Conservation (phyloP, 2,329 filamentous ascomycete genomes). For the Verticillium klebahnii region DNA sequence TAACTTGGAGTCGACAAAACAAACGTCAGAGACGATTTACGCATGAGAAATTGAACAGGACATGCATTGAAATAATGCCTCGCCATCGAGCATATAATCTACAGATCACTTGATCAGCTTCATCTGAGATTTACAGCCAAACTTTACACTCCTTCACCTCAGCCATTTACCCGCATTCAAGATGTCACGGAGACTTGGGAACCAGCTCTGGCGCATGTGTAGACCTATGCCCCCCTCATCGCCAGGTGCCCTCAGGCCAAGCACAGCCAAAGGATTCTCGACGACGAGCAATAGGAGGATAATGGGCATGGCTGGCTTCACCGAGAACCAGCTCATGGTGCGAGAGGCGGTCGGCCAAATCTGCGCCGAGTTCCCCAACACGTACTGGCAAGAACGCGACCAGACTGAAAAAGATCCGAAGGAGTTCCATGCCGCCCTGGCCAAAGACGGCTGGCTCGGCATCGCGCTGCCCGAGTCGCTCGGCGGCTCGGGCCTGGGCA, state of each 20-base stretch:
- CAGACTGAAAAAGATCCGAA: slow-evolving; percentile 65
- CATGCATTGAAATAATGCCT: background rate
- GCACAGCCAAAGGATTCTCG: slow-evolving; percentile 23
- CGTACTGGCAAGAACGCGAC: slow-evolving; percentile 74
- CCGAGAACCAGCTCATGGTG: slow-evolving; percentile 67
- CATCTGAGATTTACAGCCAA: background rate
- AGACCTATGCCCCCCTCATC: background rate
- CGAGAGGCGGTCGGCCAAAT: slow-evolving; percentile 65
- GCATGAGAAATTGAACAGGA: background rate
- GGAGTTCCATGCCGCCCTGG: slow-evolving; percentile 71
- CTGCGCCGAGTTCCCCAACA: slow-evolving; percentile 66
- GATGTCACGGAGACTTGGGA: background rate
- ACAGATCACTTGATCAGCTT: background rate
- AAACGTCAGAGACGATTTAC: background rate
- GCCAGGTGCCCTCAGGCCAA: background rate
- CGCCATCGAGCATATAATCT: too few species aligned
- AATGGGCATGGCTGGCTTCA: slow-evolving; percentile 72
- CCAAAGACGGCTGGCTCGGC: slow-evolving; percentile 74
- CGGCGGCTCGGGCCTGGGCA: slow-evolving; percentile 70
- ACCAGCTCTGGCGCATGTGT: background rate
- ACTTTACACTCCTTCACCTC: background rate
- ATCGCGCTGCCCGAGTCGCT: slow-evolving; percentile 72
- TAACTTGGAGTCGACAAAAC: too few species aligned
- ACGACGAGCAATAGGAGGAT: slow-evolving; percentile 32
- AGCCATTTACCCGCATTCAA: background rate